Percentiles rank a stretch among this genome's conserved stretches.
Conservation (phyloP, 1,139 yeast genomes). For the Candida glucosophila region DNA sequence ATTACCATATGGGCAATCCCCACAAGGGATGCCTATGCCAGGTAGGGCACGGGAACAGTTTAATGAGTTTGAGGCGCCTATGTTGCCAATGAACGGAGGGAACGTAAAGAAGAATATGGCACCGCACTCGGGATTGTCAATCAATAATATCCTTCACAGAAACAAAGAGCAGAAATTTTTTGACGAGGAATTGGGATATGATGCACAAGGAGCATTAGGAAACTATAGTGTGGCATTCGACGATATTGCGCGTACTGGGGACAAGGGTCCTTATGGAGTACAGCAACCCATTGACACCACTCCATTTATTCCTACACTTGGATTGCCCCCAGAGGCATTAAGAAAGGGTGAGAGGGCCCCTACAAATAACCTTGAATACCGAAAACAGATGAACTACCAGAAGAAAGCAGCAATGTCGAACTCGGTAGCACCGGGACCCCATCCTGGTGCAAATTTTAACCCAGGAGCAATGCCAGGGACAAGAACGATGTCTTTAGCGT, state of each 20-base stretch:
- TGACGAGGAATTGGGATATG: constrained; percentile 48
- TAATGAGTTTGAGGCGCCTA: no score
- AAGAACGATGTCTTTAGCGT: constrained; percentile 34
- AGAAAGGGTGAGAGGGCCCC: constrained; percentile 9
- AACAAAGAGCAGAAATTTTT: constrained; percentile 25
- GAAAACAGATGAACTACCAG: constrained; percentile 62
- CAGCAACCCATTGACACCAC: constrained; percentile 44
- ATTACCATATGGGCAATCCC: no score
- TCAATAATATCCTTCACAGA: constrained; percentile 37
- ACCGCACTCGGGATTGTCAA: constrained; percentile 28
- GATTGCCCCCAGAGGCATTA: constrained; percentile 9
- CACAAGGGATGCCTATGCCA: no score
- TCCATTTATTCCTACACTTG: constrained; percentile 65
- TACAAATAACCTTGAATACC: constrained; percentile 37
- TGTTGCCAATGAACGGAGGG: neutral
- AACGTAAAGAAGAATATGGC: constrained; percentile 13
- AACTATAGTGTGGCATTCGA: constrained; percentile 46
- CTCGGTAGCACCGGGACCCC: no score
- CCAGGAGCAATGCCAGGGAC: no score
- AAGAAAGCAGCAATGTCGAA: constrained; percentile 48
- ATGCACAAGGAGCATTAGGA: constrained; percentile 31
- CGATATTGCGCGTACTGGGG: constrained; percentile 55
- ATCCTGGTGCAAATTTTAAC: no score
- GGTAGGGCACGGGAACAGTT: no score
- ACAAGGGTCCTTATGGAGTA: constrained; percentile 48